These are phyloP conservation scores for Limonium bicolor DNA, from an alignment of 148 eudicot species.

Conservation along the genomic window DNA sequence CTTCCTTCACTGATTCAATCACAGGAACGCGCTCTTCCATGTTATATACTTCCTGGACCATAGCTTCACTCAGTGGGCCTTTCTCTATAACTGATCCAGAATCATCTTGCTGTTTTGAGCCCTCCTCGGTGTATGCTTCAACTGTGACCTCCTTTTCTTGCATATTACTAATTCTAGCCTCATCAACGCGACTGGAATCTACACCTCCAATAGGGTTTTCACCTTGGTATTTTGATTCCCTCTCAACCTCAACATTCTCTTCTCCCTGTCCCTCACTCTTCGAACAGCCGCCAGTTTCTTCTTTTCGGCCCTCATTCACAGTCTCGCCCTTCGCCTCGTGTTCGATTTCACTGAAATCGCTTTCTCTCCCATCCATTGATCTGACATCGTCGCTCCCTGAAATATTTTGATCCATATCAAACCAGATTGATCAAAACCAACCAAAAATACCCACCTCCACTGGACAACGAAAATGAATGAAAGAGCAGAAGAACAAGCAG, in stretches of 20 bases:
- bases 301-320: too few relatives aligned
- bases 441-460: not conserved
- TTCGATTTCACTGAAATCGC: conserved; percentile 1
- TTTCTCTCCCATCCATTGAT: conserved; percentile 1
- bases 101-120: not conserved
- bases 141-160: conserved; percentile 2
- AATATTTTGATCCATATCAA: not conserved
- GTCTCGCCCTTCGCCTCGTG: too few relatives aligned
- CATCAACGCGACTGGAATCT: not conserved
- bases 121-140: not conserved
- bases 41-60: not conserved
- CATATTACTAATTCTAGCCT: not conserved
- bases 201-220: not conserved
- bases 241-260: not conserved
- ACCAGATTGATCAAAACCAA: not conserved
- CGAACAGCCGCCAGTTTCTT: too few relatives aligned
- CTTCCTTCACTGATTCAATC: conserved; percentile 31
- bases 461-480: not conserved
- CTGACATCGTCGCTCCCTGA: conserved; percentile 1
- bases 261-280: conserved; percentile 1
- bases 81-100: not conserved
- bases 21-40: not conserved
- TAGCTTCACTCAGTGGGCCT: not conserved
- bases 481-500: not conserved
- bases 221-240: not conserved